A percentile compares a stretch with the other conserved stretches of the same genome.
These are phyloP conservation scores for Pulveroboletus sp. DNA, from an alignment of 768 basidiomycete genomes.

Conservation along the genomic window DNA sequence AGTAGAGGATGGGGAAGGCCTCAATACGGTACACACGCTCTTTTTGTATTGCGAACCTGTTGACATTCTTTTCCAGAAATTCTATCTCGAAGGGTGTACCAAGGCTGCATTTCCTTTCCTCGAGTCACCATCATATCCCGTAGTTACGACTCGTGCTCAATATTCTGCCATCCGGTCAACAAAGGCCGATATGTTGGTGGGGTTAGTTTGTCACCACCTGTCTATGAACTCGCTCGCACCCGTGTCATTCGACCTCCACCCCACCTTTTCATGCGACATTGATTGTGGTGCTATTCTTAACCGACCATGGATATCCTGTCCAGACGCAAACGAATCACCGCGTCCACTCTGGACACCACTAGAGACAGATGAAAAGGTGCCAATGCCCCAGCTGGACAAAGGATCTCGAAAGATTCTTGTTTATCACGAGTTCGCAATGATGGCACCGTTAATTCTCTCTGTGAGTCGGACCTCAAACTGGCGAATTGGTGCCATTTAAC, in stretches of 20 bases:
- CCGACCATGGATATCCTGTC: not conserved
- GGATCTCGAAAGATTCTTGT: constrained; percentile 1
- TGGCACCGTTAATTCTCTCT: constrained; percentile 6
- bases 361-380: not conserved
- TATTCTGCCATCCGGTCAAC: not conserved
- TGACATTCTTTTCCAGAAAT: constrained; percentile 1
- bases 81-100: constrained; percentile 5
- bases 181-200: constrained; percentile 6
- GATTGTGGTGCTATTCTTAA: not conserved
- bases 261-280: not conserved
- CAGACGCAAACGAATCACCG: not conserved
- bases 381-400: not conserved
- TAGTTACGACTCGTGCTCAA: not conserved
- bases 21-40: not conserved
- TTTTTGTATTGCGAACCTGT: not conserved
- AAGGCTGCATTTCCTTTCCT: constrained; percentile 6
- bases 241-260: not conserved
- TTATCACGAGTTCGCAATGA: constrained; percentile 8
- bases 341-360: constrained; percentile 5
- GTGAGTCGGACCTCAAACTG: not conserved
- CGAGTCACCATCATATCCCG: not conserved
- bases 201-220: constrained; percentile 2
- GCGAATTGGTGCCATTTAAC: not conserved
- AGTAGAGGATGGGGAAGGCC: constrained; percentile 1
- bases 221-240: not conserved